phyloP scores from a whole-genome alignment of 441 rosid species.

The Francoa sonchifolia region DNA sequence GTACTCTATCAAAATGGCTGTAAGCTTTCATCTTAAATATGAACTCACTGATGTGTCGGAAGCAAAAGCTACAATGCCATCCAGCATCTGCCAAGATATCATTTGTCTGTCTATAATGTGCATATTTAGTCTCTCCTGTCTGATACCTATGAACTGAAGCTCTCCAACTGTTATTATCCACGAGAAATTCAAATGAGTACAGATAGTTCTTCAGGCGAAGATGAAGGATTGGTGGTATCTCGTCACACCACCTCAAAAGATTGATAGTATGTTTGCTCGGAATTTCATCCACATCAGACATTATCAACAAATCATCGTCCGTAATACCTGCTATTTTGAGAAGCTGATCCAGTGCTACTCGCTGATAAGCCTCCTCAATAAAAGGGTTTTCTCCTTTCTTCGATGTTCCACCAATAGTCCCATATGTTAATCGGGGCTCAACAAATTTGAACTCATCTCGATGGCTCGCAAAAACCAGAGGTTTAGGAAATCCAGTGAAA shows the following conservation, averaged over 20 bases:
- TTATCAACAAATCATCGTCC: constrained; percentile 83
- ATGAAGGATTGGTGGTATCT: constrained; percentile 62
- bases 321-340: constrained; percentile 71
- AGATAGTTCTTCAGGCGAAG: constrained; percentile 78
- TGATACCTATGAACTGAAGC: constrained; percentile 76
- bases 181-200: constrained; percentile 73
- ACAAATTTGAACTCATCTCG: constrained; percentile 58
- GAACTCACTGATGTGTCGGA: constrained; percentile 75
- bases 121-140: constrained; percentile 66
- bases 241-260: constrained; percentile 89
- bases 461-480: constrained; percentile 49
- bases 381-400: constrained; percentile 81
- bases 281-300: constrained; percentile 96
- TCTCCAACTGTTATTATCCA: constrained; percentile 89
- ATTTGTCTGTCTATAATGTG: constrained; percentile 80
- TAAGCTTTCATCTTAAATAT: constrained; percentile 93
- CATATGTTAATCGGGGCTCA: constrained; percentile 72
- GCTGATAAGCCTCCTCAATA: constrained; percentile 75
- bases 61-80: constrained; percentile 95
- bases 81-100: constrained; percentile 79
- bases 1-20: constrained; percentile 81
- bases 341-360: constrained; percentile 76
- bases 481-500: constrained; percentile 63
- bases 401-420: constrained; percentile 65
- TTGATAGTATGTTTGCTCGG: constrained; percentile 87